These are phyloP conservation scores for Ilyonectria destructans DNA, from an alignment of 2,329 filamentous ascomycete species.

Conservation along the genomic window DNA sequence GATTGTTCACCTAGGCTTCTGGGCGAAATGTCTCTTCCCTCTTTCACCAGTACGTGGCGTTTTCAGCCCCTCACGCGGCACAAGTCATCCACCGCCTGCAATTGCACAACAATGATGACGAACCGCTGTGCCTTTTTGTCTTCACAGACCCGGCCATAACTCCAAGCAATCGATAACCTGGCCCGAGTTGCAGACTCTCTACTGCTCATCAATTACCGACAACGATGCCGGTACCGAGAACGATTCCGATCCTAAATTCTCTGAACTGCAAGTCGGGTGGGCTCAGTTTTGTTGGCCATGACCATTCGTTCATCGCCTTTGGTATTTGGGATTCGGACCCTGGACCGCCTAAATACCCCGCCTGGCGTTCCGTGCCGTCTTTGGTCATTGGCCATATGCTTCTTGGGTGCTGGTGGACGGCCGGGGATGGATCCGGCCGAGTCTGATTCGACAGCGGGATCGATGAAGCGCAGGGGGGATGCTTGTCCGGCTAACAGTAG, in stretches of 20 bases:
- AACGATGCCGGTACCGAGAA: not conserved
- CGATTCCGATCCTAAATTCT: not conserved
- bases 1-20: not conserved
- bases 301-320: not conserved
- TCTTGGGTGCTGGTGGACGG: not conserved
- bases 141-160: not conserved
- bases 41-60: not conserved
- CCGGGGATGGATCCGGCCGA: constrained; percentile 12
- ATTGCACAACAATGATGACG: not conserved
- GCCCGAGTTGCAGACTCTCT: not conserved
- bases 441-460: constrained; percentile 23
- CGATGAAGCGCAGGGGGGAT: constrained; percentile 24
- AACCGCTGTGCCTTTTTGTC: not conserved
- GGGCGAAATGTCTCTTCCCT: constrained; percentile 10
- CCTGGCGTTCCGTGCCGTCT: constrained; percentile 3
- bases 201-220: not conserved
- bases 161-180: not conserved
- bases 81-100: not conserved
- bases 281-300: not conserved
- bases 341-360: constrained; percentile 3
- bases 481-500: constrained; percentile 22
- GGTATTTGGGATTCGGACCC: constrained; percentile 1
- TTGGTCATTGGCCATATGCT: constrained; percentile 4
- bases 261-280: not conserved
- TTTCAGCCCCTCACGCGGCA: not conserved